These are phyloP conservation scores for Penstemon barbatus DNA, from an alignment of 257 asterid genomes.

Conservation along the genomic window DNA sequence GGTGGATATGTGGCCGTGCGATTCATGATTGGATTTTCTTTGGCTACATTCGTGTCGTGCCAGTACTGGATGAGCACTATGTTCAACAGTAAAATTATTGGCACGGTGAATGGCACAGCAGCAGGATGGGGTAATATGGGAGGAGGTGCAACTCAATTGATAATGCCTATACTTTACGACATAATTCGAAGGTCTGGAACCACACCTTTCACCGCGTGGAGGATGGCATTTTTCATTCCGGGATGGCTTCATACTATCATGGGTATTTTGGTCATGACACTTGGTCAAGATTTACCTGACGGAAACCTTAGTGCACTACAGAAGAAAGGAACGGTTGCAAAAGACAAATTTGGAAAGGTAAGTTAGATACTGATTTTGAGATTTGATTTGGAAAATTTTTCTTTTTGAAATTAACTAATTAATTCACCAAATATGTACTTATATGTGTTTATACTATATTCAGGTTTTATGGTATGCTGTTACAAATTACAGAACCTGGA, in stretches of 20 bases:
- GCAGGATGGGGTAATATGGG: conserved; percentile 1
- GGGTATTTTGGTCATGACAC: conserved; percentile 1
- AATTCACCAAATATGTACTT: background rate
- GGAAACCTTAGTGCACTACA: conserved; percentile 1
- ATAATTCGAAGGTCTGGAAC: background rate
- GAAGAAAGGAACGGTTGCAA: conserved; percentile 6
- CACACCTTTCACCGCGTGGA: conserved; percentile 3
- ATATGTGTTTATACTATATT: background rate
- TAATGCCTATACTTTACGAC: background rate
- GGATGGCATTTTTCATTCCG: background rate
- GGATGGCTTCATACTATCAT: conserved; percentile 11
- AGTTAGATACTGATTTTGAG: background rate
- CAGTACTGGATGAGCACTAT: conserved; percentile 8
- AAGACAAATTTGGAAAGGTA: background rate
- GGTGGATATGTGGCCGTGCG: background rate
- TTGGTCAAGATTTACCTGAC: conserved; percentile 9
- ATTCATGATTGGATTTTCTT: conserved; percentile 1
- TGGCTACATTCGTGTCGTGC: conserved; percentile 14
- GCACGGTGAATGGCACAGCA: background rate
- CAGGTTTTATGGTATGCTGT: background rate
- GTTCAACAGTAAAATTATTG: background rate
- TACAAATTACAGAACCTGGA: background rate
- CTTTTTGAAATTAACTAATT: too few relatives aligned
- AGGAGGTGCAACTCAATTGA: background rate
- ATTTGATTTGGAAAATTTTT: background rate